Percentiles rank a stretch among this genome's conserved stretches.
These are phyloP conservation scores for Pythium pyrilobum DNA, from an alignment of 352 stramenopile species.

Conservation along the genomic window DNA sequence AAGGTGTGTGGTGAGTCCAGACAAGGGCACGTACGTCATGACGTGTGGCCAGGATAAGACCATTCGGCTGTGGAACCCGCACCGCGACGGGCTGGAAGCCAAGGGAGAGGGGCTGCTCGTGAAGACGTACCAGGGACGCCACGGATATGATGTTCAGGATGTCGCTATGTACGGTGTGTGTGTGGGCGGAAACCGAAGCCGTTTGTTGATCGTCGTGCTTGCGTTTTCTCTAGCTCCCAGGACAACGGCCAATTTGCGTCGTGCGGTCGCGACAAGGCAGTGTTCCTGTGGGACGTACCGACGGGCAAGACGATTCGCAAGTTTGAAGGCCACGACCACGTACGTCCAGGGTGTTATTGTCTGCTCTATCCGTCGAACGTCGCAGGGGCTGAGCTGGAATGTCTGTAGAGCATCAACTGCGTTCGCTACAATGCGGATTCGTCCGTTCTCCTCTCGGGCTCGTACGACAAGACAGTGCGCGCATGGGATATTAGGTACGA, in stretches of 20 bases:
- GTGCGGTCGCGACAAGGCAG: constrained; percentile 78
- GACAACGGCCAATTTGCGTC: constrained; percentile 88
- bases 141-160: constrained; percentile 88
- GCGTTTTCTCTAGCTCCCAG: constrained; percentile 31
- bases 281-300: constrained; percentile 88
- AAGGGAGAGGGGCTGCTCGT: constrained; percentile 64
- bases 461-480: constrained; percentile 86
- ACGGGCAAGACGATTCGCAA: constrained; percentile 85
- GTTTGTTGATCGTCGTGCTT: neutral
- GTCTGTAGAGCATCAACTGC: constrained; percentile 71
- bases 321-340: constrained; percentile 76
- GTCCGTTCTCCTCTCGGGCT: constrained; percentile 78
- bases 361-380: no score
- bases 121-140: constrained; percentile 80
- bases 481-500: constrained; percentile 68
- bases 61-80: constrained; percentile 85
- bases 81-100: constrained; percentile 58
- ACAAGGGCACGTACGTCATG: constrained; percentile 88
- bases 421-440: constrained; percentile 76
- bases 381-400: neutral
- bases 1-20: constrained; percentile 15
- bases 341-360: constrained; percentile 11
- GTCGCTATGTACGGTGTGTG: constrained; percentile 68
- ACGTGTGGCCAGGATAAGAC: constrained; percentile 85
- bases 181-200: neutral